Base-by-base conservation (phyloP, 2,329 filamentous ascomycete genomes). In the Biscogniauxia marginata region DNA sequence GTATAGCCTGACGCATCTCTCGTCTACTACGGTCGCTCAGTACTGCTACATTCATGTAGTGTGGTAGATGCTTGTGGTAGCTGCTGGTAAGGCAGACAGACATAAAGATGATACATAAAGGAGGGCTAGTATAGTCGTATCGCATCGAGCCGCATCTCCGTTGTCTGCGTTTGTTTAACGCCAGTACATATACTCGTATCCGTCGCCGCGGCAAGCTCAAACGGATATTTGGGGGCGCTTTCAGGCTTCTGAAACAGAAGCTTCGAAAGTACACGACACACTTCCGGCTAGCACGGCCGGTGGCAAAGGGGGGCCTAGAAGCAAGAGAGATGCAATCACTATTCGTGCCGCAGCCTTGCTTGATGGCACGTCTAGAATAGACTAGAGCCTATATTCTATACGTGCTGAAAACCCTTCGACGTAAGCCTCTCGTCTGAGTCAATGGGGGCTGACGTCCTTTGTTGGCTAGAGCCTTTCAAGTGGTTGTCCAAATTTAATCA, bases 1-100 rank as follows among this genome's bases (percentile, higher is more conserved):
- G n/a, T 18, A 45, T 34, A 51, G 34, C 49, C 23, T 51, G 49
- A 30, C 49, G 49, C 49, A 30, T 51, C 34, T 51, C 49, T 49
- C 46, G 49, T 16, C 49, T 43, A 24, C 30, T 39, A 16, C 9
- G 30, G 30, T 39, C 30, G 6, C 30, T 39, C 30, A 9, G 9
- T 39, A 39, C 30, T 39, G n/a, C 30, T 16, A 44, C 11, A 4
- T 19, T 8, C 44, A 18, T 46, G 18, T 46, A 20, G 11, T 46
- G 11, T 46, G 44, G 6, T 6, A 46, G 11, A 3, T 7, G 18
- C 43, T 46, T 19, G 16, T 22, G 7, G 3, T 46, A 18, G 3
- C 18, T 46, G 18, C 11, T 46, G 44, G 44, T 21, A 46, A 46
- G 44, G 44, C 44, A 22, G 30, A 39, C 18, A 46, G n/a, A n/a